Conservation (phyloP, 768 basidiomycete species). For the Zangia roseola region DNA sequence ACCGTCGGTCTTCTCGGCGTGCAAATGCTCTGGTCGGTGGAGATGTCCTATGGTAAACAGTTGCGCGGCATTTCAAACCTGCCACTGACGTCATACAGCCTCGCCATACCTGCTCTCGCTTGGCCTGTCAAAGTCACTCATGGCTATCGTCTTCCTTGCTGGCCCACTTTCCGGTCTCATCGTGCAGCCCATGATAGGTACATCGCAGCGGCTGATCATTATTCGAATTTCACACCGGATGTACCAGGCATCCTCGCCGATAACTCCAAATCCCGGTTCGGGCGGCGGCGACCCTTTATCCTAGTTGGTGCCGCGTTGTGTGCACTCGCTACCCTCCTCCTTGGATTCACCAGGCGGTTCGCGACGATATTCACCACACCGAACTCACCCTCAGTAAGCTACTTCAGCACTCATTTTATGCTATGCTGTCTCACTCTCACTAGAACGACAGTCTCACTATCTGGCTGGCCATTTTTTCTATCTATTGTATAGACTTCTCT, state of each 20-base stretch:
- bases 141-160: constrained; percentile 91
- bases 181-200: constrained; percentile 88
- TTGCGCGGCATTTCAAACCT: background rate
- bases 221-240: background rate
- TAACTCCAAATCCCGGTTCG: constrained; percentile 78
- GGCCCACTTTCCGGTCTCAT: constrained; percentile 89
- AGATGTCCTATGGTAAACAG: constrained; percentile 79
- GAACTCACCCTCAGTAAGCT: constrained; percentile 35
- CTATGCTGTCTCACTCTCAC: background rate
- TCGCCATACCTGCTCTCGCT: constrained; percentile 89
- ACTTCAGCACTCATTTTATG: background rate
- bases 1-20: constrained; percentile 83
- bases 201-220: background rate
- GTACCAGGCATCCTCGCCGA: constrained; percentile 67
- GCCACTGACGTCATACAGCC: constrained; percentile 36
- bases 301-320: constrained; percentile 65
- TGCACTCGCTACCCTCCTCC: constrained; percentile 68
- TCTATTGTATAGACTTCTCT: constrained; percentile 67
- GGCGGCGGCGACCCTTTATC: constrained; percentile 87
- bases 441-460: constrained; percentile 71
- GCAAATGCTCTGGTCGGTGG: constrained; percentile 90
- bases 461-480: constrained; percentile 69
- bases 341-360: constrained; percentile 78
- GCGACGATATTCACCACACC: constrained; percentile 45
- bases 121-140: constrained; percentile 80